These are phyloP conservation scores for Lantana camara DNA, from an alignment of 257 asterid species.

Conservation along the genomic window DNA sequence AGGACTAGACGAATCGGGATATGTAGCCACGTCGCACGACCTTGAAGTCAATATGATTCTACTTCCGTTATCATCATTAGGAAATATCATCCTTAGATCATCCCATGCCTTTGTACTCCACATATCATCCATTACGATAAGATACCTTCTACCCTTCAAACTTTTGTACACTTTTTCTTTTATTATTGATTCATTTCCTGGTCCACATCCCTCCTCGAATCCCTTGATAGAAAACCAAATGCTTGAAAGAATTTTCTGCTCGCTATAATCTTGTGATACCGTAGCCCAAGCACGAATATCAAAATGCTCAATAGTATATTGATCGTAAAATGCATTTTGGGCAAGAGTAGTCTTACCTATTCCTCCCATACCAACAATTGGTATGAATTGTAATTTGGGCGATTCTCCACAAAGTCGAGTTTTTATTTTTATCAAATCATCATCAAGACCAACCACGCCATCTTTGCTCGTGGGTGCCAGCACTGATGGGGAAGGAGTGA, in stretches of 20 bases:
- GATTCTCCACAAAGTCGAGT: too few species aligned
- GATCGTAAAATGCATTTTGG: too few species aligned
- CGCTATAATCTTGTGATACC: not conserved
- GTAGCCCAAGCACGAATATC: slow-evolving; percentile 7
- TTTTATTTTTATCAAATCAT: too few species aligned
- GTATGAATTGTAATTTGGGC: too few species aligned
- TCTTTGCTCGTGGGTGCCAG: not conserved
- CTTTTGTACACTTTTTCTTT: not conserved
- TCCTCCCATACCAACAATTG: too few species aligned
- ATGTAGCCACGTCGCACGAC: not conserved
- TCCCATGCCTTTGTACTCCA: too few species aligned
- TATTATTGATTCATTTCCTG: not conserved
- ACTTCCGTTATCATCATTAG: slow-evolving; percentile 2
- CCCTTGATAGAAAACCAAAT: not conserved
- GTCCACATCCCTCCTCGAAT: not conserved
- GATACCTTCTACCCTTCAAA: too few species aligned
- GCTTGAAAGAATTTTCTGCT: not conserved
- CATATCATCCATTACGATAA: too few species aligned
- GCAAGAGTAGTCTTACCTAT: too few species aligned
- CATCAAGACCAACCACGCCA: not conserved
- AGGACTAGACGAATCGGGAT: slow-evolving; percentile 3
- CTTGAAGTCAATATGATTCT: slow-evolving; percentile 5
- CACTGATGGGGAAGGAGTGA: not conserved
- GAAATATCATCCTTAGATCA: slow-evolving; percentile 1
- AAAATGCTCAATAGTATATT: too few species aligned